These are phyloP conservation scores for Apiotrichum sp. DNA, from an alignment of 1,284 basidiomycete genomes.

Conservation along the genomic window DNA sequence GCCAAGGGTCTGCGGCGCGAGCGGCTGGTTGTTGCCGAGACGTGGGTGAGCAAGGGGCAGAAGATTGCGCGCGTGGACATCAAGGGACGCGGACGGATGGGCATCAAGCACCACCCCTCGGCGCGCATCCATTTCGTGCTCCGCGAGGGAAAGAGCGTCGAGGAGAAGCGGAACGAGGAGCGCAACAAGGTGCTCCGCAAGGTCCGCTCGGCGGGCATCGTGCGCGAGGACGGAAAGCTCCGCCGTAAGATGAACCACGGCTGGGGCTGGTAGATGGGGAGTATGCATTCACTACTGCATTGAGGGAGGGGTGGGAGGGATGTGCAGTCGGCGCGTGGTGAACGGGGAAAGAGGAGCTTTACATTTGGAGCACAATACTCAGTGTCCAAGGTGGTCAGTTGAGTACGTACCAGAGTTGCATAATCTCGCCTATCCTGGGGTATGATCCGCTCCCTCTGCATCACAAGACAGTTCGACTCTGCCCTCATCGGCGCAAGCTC, in stretches of 20 bases:
- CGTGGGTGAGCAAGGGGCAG: constrained; percentile 84
- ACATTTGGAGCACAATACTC: too few species aligned
- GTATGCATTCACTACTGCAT: background rate
- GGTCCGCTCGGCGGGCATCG: constrained; percentile 70
- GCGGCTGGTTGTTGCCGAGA: constrained; percentile 79
- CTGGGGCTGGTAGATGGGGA: constrained; percentile 71
- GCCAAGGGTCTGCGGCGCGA: constrained; percentile 69
- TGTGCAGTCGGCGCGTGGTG: background rate
- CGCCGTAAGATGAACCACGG: constrained; percentile 59
- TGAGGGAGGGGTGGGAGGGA: background rate
- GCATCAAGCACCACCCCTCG: constrained; percentile 70
- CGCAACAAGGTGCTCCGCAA: constrained; percentile 63
- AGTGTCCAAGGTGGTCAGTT: too few species aligned
- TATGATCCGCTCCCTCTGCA: too few species aligned
- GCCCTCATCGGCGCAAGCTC: too few species aligned
- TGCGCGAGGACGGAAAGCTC: constrained; percentile 70
- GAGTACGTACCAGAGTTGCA: too few species aligned
- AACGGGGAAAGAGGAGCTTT: too few species aligned
- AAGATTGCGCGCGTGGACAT: constrained; percentile 68
- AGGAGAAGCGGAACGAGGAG: constrained; percentile 60
- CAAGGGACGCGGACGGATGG: constrained; percentile 75
- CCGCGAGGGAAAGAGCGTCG: constrained; percentile 73
- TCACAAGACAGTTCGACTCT: too few species aligned
- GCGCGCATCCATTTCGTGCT: constrained; percentile 73
- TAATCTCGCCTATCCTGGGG: too few species aligned